Conservation (phyloP, 352 stramenopile genomes). For the Phytopythium sindhum region DNA sequence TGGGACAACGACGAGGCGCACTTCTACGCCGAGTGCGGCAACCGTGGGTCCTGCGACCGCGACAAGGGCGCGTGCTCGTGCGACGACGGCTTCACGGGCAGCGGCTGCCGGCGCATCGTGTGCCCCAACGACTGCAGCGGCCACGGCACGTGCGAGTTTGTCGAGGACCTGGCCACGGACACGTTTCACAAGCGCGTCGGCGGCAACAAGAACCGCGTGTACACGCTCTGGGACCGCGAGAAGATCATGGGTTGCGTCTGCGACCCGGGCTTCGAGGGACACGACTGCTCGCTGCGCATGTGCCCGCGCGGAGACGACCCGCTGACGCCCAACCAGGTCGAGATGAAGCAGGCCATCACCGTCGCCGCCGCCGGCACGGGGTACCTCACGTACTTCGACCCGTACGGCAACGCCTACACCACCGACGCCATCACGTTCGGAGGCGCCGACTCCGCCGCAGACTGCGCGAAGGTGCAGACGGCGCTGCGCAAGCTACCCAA, state of each 20-base stretch:
- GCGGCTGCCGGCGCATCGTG: constrained; percentile 56
- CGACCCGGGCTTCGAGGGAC: constrained; percentile 49
- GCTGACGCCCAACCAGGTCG: constrained; percentile 39
- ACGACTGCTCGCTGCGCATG: constrained; percentile 51
- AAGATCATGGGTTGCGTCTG: constrained; percentile 83
- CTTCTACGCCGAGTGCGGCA: constrained; percentile 48
- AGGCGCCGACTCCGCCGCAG: not conserved
- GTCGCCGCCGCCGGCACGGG: constrained; percentile 1
- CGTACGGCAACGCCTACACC: constrained; percentile 64
- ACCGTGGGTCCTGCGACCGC: constrained; percentile 71
- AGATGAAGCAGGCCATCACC: constrained; percentile 54
- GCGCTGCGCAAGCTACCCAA: constrained; percentile 53
- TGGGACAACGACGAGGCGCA: constrained; percentile 49
- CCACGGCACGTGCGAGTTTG: constrained; percentile 66
- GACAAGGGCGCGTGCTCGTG: constrained; percentile 74
- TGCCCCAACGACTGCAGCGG: constrained; percentile 53
- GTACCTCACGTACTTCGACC: constrained; percentile 71
- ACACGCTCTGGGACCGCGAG: constrained; percentile 75
- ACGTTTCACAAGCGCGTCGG: constrained; percentile 41
- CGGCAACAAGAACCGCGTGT: constrained; percentile 23
- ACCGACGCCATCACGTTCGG: constrained; percentile 21
- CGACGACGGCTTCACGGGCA: constrained; percentile 72
- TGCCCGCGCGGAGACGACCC: constrained; percentile 68
- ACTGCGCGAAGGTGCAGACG: constrained; percentile 34
- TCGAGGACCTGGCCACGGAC: constrained; percentile 53